Base-by-base conservation (phyloP, 2,329 filamentous ascomycete genomes). In the Cytospora schulzeri region DNA sequence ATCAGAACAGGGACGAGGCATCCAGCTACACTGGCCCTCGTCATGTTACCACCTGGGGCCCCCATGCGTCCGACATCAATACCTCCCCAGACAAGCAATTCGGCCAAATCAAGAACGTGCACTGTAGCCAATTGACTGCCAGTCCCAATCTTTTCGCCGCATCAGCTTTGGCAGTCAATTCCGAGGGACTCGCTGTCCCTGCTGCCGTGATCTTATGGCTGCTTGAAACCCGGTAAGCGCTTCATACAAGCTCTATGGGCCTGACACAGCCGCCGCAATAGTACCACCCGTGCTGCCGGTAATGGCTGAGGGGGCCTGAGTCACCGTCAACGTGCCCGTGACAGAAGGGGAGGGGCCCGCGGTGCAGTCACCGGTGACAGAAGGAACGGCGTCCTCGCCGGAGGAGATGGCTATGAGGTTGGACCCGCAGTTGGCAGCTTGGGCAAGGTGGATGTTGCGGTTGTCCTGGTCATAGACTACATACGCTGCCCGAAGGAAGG, bases 391-490 rank as follows among this genome's bases (percentile, higher is more conserved):
- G 35, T 60, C 45, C 4, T 8, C 2, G 31, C 64, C 64, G 17
- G 50, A 26, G 15, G 60, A 52, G 31, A 66, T 64, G 31, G 64
- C 57, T 7, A 60, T 31, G 14, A 66, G 35, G 56, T 59, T 60
- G 11, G 55, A 45, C 11, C 64, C 64, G 52, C 64, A 66, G 60
- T 60, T 62, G 38, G 50, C 64, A 6, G 64, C 64, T 52, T 66
- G 64, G 12, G 60, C 64, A 22, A 66, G 69, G 58, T 69, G 22
- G 58, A 64, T 28, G 33, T 68, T 64, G 2, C 56, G 38, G 56
- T 80, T 81, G 58, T 81, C 79, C 76, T 78, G 80, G 67, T 81
- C 79, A 54, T 80, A 80, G 17, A 80, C 76, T 62, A 81, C 80
- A 69, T 81, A 81, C 7, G 79, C 79, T 0, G 79, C 78, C 0